phyloP scores from a whole-genome alignment of 208 protist species.

The Porcisia hertigi region DNA sequence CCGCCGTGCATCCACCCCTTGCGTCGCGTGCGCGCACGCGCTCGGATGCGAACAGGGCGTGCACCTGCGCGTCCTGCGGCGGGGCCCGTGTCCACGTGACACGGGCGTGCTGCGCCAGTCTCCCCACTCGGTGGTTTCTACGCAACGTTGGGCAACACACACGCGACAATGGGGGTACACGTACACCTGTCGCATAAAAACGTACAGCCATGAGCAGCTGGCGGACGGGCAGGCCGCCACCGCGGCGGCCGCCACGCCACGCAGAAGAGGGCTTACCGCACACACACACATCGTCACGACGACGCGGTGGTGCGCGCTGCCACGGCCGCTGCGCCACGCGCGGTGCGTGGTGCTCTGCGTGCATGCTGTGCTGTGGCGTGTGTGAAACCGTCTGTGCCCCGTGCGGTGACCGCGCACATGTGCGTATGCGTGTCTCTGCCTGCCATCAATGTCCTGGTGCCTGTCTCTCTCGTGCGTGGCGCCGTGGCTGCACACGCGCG shows the following conservation, averaged over 20 bases:
- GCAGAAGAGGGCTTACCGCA: slow-evolving; percentile 30
- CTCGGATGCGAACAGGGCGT: slow-evolving; percentile 12
- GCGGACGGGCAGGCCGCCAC: slow-evolving; percentile 23
- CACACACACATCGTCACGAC: slow-evolving; percentile 22
- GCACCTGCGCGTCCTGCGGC: slow-evolving; percentile 17
- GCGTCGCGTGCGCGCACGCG: not conserved
- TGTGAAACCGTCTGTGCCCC: slow-evolving; percentile 9
- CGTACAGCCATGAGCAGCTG: slow-evolving; percentile 33
- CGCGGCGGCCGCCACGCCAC: slow-evolving; percentile 28
- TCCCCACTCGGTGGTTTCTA: slow-evolving; percentile 28
- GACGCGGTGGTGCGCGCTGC: slow-evolving; percentile 33
- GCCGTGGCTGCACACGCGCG: slow-evolving; percentile 24
- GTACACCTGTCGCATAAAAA: slow-evolving; percentile 12
- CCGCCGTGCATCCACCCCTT: slow-evolving; percentile 28
- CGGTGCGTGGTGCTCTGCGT: slow-evolving; percentile 18
- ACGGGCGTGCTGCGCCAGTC: slow-evolving; percentile 25
- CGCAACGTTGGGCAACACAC: slow-evolving; percentile 30
- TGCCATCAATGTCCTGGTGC: slow-evolving; percentile 4
- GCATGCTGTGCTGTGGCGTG: slow-evolving; percentile 3
- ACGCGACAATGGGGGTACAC: not conserved
- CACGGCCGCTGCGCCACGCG: slow-evolving; percentile 25
- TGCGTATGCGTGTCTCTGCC: slow-evolving; percentile 5
- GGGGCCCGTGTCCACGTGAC: slow-evolving; percentile 18
- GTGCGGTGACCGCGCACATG: slow-evolving; percentile 2
- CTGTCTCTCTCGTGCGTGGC: slow-evolving; percentile 12